Evolutionary conservation across 1,284 basidiomycete genomes (phyloP).

Genomic region (Leccinum pallidistipes): DNA sequence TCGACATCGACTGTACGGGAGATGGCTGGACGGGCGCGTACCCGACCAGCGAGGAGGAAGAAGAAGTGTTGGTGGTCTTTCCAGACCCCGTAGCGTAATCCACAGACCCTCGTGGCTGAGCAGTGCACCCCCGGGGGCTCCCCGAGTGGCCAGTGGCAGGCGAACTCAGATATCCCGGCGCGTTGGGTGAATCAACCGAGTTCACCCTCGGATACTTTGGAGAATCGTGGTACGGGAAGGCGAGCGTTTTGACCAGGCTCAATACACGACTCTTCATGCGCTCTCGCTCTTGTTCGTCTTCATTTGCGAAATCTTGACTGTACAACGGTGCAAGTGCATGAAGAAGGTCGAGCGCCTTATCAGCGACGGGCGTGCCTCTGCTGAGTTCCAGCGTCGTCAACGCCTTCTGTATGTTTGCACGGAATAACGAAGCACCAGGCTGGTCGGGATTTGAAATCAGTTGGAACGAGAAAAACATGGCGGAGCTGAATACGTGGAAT

Average conservation of each 20-base stretch:
- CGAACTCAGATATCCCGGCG: conserved; percentile 34
- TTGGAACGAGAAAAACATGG: conserved; percentile 86
- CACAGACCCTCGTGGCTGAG: conserved; percentile 27
- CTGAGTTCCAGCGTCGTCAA: conserved; percentile 62
- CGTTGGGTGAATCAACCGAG: conserved; percentile 47
- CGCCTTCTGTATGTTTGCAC: conserved; percentile 69
- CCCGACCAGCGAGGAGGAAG: conserved; percentile 30
- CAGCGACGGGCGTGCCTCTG: conserved; percentile 61
- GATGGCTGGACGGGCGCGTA: conserved; percentile 27
- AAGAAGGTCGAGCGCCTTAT: conserved; percentile 70
- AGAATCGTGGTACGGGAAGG: conserved; percentile 77
- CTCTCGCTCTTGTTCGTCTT: conserved; percentile 51
- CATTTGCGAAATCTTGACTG: conserved; percentile 53
- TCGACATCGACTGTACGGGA: conserved; percentile 23
- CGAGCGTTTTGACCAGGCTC: conserved; percentile 65
- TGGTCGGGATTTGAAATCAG: conserved; percentile 76
- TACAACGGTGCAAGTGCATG: conserved; percentile 69
- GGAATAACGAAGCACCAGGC: conserved; percentile 69
- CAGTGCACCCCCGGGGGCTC: conserved; percentile 28
- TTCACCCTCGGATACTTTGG: conserved; percentile 48
- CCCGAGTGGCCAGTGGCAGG: conserved; percentile 38
- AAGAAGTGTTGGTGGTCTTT: conserved; percentile 13
- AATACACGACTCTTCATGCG: conserved; percentile 60
- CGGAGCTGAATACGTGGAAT: conserved; percentile 78
- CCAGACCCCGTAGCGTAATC: conserved; percentile 26